Percentiles rank a stretch among this genome's conserved stretches.
Conservation (phyloP, 1,139 yeast species). For the Tardiomyces depauwii region DNA sequence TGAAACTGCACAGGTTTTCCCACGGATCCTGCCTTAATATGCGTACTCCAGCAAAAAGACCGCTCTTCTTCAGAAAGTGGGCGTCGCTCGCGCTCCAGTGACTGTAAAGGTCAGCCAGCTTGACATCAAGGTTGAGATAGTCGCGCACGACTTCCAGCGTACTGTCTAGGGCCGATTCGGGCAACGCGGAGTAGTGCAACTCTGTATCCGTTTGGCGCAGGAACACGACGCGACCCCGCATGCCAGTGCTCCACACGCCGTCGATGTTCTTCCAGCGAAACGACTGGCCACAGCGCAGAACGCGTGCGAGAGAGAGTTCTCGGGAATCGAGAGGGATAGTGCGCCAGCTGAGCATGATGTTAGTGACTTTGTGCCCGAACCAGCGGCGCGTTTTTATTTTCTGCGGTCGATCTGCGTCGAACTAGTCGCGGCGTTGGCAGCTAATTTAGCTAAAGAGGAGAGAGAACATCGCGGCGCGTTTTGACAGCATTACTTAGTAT, state of each 20-base stretch:
- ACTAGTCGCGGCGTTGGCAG: no score
- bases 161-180: conserved; percentile 20
- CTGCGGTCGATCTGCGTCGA: no score
- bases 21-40: conserved; percentile 91
- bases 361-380: no score
- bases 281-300: conserved; percentile 75
- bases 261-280: conserved; percentile 27
- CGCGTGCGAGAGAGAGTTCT: conserved; percentile 56
- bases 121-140: conserved; percentile 58
- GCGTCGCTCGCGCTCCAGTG: conserved; percentile 54
- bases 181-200: conserved; percentile 23
- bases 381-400: no score
- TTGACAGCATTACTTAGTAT: no score
- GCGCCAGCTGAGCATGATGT: conserved; percentile 13
- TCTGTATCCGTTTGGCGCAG: conserved; percentile 22
- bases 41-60: conserved; percentile 56
- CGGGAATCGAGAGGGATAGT: conserved; percentile 14
- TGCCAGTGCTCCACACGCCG: conserved; percentile 24
- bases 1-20: conserved; percentile 85
- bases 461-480: no score
- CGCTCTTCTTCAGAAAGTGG: conserved; percentile 29
- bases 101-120: conserved; percentile 40
- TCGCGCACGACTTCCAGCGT: conserved; percentile 42
- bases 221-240: conserved; percentile 25
- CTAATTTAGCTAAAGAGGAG: no score